A percentile compares a stretch with the other conserved stretches of the same genome.
These are phyloP conservation scores for Blastobotrys robertii DNA, from an alignment of 805 yeast genomes.

Conservation along the genomic window DNA sequence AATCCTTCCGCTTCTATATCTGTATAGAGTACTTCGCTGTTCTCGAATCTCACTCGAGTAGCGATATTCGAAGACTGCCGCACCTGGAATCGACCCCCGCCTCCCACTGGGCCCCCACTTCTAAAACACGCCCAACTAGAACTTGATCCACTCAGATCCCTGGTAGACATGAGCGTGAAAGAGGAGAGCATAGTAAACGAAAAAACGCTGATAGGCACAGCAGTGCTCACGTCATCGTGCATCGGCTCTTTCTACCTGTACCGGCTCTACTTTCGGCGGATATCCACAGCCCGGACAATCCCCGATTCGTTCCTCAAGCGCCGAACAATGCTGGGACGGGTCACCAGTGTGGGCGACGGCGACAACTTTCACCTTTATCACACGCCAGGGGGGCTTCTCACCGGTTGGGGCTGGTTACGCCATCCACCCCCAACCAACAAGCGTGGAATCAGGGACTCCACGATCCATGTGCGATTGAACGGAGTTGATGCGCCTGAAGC, in stretches of 20 bases:
- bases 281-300: conserved; percentile 40
- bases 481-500: conserved; percentile 98
- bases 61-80: too few species aligned
- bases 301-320: conserved; percentile 38
- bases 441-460: conserved; percentile 44
- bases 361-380: conserved; percentile 91
- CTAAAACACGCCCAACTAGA: too few species aligned
- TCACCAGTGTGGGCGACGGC: conserved; percentile 89
- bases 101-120: too few species aligned
- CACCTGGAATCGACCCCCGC: too few species aligned
- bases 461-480: conserved; percentile 73
- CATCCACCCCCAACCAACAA: conserved; percentile 45
- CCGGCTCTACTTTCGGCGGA: conserved; percentile 38
- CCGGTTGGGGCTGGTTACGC: conserved; percentile 94
- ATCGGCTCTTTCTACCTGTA: conserved; percentile 38
- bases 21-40: too few species aligned
- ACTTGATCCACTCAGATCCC: too few species aligned
- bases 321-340: conserved; percentile 53
- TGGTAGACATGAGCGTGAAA: too few species aligned
- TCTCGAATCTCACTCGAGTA: too few species aligned
- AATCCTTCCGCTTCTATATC: too few species aligned
- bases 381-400: conserved; percentile 78
- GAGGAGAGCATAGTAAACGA: too few species aligned
- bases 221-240: conserved; percentile 23
- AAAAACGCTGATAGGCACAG: background rate